Evolutionary conservation across 2,329 filamentous ascomycete genomes (phyloP).

Genomic region (Clonostachys rhizophaga): DNA sequence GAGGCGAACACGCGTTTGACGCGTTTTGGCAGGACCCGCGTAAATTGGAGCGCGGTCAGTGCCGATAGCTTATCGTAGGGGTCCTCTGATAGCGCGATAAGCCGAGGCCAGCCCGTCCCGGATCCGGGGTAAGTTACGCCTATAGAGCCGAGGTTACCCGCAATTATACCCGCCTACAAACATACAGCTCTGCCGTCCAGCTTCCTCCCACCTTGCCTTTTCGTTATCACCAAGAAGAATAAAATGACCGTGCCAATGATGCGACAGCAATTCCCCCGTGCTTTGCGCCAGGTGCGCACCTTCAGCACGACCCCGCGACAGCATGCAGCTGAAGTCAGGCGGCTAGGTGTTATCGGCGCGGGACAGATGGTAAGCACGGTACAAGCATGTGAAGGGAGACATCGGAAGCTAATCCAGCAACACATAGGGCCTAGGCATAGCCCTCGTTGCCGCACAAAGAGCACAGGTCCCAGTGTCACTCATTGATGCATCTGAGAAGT

Average conservation of each 20-base stretch:
- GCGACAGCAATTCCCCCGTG: slow-evolving; percentile 26
- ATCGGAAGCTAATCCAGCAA: slow-evolving; percentile 8
- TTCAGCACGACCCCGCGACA: slow-evolving; percentile 67
- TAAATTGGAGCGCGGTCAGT: slow-evolving; percentile 3
- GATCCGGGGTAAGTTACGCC: slow-evolving; percentile 3
- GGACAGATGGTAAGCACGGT: slow-evolving; percentile 81
- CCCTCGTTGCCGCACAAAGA: slow-evolving; percentile 83
- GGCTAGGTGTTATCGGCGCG: slow-evolving; percentile 85
- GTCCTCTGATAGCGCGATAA: slow-evolving; percentile 1
- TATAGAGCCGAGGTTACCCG: slow-evolving; percentile 38
- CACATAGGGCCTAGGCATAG: slow-evolving; percentile 83
- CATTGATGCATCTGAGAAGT: slow-evolving; percentile 78
- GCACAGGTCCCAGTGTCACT: slow-evolving; percentile 81
- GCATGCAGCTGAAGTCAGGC: slow-evolving; percentile 71
- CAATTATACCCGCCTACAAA: slow-evolving; percentile 7
- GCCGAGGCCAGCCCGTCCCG: neutral
- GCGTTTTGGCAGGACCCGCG: slow-evolving; percentile 2
- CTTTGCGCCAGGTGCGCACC: slow-evolving; percentile 37
- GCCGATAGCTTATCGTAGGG: neutral
- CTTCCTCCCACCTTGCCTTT: slow-evolving; percentile 1
- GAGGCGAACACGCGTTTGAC: slow-evolving; percentile 11
- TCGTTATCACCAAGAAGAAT: slow-evolving; percentile 4
- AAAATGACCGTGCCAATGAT: slow-evolving; percentile 34
- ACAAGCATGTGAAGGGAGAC: neutral
- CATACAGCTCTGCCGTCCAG: slow-evolving; percentile 1